Base-by-base conservation (phyloP, 371 early-diverging fungal genomes). In the Basidiobolus heterosporus region DNA sequence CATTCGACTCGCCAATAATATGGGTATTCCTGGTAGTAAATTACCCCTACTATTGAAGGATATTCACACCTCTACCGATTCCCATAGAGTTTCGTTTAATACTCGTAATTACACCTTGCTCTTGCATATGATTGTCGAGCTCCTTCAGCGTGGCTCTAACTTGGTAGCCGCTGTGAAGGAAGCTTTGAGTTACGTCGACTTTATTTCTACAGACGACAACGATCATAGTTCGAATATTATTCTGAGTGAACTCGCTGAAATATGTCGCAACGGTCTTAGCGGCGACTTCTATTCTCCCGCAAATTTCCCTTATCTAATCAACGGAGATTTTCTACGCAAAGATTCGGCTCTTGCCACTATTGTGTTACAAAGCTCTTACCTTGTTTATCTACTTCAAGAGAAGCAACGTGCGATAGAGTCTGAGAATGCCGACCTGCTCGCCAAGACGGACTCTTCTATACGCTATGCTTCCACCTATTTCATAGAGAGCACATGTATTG, bases 111-210 rank as follows among this genome's bases (percentile, higher is more conserved):
- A 47, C 36, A 39, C 44, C 4, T 36, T 41, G 36, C 20, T 78
- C 46, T 66, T 67, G 0, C 66, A 67, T 3, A 71, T 80, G 46
- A 52, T 74, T 16, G 62, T 69, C 11, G 85, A 85, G 46, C 65
- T 78, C 37, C 49, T 82, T 17, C 78, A 81, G 50, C 74, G 82
- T 24, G 83, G 82, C 20, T 70, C 74, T 39, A 54, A 64, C 2
- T 51, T 80, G 5, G 55, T 55, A 41, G 47, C 52, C 24, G 71
- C 81, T 3, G 58, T 76, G 8, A 52, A 47, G 11, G 66, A 72
- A 11, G 57, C 80, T n/a, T 65, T 71, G 39, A 61, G 61, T 23
- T 75, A 78, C 43, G 69, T 74, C 7, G 72, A 72, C 51, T 58
- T 55, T 54, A 1, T 45, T 49, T 44, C 36, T 48, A 17, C 45